A percentile compares a stretch with the other conserved stretches of the same genome.
Conservation (phyloP, 345 rosid species). For the Salix caprea region DNA sequence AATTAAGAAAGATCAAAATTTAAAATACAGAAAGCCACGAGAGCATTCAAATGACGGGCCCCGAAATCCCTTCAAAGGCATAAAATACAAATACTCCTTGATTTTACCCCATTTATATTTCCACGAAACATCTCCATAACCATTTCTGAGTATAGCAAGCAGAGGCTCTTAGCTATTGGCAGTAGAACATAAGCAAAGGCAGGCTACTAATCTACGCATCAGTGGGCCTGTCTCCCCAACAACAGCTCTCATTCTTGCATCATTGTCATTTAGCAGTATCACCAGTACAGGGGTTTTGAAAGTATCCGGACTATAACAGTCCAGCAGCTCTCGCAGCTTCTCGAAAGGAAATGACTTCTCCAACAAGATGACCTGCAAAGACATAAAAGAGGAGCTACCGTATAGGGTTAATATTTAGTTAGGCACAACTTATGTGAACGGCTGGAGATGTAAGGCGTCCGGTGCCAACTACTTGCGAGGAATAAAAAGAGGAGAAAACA, state of each 20-base stretch:
- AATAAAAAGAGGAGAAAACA: no score
- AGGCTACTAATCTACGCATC: background rate
- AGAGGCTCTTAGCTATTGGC: background rate
- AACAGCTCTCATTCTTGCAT: constrained; percentile 7
- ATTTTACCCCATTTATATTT: background rate
- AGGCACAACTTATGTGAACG: no score
- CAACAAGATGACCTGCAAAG: no score
- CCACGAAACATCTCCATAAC: background rate
- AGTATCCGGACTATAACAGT: constrained; percentile 4
- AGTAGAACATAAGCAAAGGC: background rate
- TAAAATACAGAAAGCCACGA: no score
- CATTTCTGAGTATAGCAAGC: background rate
- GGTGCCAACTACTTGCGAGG: no score
- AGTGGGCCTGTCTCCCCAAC: constrained; percentile 18
- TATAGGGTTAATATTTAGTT: no score
- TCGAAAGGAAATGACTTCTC: no score
- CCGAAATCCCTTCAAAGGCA: background rate
- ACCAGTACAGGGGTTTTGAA: constrained; percentile 3
- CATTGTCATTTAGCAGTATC: constrained; percentile 8
- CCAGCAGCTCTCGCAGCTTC: no score
- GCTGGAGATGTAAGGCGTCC: no score
- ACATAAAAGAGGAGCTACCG: no score
- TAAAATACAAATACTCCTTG: background rate
- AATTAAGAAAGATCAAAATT: no score
- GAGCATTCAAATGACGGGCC: background rate